A percentile compares a stretch with the other conserved stretches of the same genome.
phyloP scores from a whole-genome alignment of 192 early-diverging fungal species.

The Gaertneriomyces semiglobifer region DNA sequence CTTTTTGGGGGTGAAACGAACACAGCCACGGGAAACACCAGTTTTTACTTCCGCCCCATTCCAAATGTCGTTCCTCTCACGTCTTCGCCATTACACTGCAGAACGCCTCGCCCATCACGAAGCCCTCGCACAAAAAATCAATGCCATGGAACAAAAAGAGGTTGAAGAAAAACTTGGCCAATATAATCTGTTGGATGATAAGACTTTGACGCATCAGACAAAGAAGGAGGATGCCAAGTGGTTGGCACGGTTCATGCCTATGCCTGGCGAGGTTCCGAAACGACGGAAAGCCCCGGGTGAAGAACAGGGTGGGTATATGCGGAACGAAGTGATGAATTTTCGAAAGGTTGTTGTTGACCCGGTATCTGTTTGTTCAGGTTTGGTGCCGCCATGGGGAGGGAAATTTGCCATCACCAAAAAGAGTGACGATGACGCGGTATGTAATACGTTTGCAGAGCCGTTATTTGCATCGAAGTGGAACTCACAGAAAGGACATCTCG shows the following conservation, averaged over 20 bases:
- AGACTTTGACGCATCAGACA: constrained; percentile 1
- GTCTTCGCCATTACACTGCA: constrained; percentile 51
- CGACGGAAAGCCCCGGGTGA: constrained; percentile 33
- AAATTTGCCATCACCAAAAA: constrained; percentile 32
- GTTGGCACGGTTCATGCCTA: constrained; percentile 52
- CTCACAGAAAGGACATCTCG: not conserved
- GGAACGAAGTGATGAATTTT: not conserved
- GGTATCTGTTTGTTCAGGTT: constrained; percentile 28
- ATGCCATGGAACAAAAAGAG: constrained; percentile 32
- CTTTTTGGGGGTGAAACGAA: too few species aligned
- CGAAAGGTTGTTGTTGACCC: not conserved
- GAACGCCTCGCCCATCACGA: constrained; percentile 34
- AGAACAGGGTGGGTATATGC: constrained; percentile 34
- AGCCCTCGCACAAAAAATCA: constrained; percentile 35
- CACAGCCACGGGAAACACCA: not conserved
- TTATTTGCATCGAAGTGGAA: not conserved
- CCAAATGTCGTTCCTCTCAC: constrained; percentile 44
- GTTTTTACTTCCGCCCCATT: not conserved
- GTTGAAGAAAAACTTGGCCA: constrained; percentile 47
- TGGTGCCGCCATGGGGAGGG: constrained; percentile 47
- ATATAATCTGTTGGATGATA: constrained; percentile 26
- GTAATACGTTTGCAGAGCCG: not conserved
- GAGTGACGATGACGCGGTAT: constrained; percentile 18
- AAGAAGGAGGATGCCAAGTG: constrained; percentile 8
- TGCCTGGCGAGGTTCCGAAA: constrained; percentile 44